phyloP scores from a whole-genome alignment of 345 rosid species.

The Ricinus communis region DNA sequence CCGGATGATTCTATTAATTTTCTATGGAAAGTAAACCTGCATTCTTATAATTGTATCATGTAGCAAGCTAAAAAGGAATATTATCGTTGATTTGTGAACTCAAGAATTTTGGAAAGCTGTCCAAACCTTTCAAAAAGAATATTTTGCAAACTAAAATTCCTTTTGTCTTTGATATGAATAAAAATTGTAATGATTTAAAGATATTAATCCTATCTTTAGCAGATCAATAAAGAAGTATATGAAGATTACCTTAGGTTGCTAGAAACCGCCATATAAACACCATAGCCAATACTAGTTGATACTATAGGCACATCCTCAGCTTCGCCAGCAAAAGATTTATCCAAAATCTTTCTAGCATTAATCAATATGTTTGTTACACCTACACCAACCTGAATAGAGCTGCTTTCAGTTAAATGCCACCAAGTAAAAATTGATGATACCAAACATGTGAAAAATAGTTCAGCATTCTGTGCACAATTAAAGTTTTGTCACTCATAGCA shows the following conservation, averaged over 20 bases:
- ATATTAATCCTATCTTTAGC: background rate
- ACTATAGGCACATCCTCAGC: slow-evolving; percentile 79
- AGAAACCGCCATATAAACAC: slow-evolving; percentile 94
- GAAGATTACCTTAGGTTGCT: slow-evolving; percentile 80
- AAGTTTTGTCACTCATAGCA: background rate
- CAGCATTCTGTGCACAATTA: background rate
- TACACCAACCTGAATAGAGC: slow-evolving; percentile 66
- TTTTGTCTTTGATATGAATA: background rate
- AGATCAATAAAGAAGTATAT: background rate
- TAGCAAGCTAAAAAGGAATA: background rate
- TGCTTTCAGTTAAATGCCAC: background rate
- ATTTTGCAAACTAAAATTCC: background rate
- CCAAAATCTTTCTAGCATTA: slow-evolving; percentile 73
- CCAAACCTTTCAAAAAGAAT: background rate
- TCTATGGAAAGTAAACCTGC: background rate
- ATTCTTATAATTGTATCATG: background rate
- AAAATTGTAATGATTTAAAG: background rate
- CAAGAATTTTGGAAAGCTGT: background rate
- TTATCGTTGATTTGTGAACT: no score
- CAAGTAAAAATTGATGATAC: slow-evolving; percentile 3
- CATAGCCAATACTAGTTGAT: slow-evolving; percentile 89
- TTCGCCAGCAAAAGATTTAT: slow-evolving; percentile 59
- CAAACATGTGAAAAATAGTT: background rate
- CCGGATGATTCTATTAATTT: background rate
- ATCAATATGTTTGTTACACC: slow-evolving; percentile 76